A percentile compares a stretch with the other conserved stretches of the same genome.
Conservation (phyloP, 176 grass and related monocot genomes). For the Poa pratensis region DNA sequence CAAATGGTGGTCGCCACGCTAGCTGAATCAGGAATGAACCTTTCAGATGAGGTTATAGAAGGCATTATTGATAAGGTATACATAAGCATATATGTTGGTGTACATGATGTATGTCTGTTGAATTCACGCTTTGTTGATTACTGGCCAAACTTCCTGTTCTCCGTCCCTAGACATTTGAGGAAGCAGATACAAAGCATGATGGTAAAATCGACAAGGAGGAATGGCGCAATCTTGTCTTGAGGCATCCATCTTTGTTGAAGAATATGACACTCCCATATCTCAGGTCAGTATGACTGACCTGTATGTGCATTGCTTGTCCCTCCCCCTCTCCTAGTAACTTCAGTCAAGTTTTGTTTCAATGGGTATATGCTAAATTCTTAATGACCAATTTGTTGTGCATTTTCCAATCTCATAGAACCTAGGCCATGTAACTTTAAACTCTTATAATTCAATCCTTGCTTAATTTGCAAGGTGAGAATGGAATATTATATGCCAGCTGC, state of each 20-base stretch:
- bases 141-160: slow-evolving; percentile 8
- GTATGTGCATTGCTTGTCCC: background rate
- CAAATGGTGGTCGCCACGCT: slow-evolving; percentile 83
- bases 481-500: background rate
- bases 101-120: slow-evolving; percentile 39
- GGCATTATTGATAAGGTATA: slow-evolving; percentile 74
- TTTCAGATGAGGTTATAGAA: slow-evolving; percentile 76
- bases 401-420: slow-evolving; percentile 10
- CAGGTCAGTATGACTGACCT: slow-evolving; percentile 41
- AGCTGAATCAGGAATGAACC: slow-evolving; percentile 77
- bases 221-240: slow-evolving; percentile 71
- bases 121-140: slow-evolving; percentile 40
- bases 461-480: background rate
- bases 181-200: slow-evolving; percentile 80
- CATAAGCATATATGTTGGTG: background rate
- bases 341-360: background rate
- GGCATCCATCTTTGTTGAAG: slow-evolving; percentile 83
- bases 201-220: slow-evolving; percentile 81
- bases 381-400: background rate
- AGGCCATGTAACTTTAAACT: background rate
- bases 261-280: slow-evolving; percentile 86
- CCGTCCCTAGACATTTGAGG: slow-evolving; percentile 64
- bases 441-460: background rate
- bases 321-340: background rate
- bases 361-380: slow-evolving; percentile 11